Evolutionary conservation across 139 green algal species (phyloP).

Genomic region (Tetradesmus lagerheimii): DNA sequence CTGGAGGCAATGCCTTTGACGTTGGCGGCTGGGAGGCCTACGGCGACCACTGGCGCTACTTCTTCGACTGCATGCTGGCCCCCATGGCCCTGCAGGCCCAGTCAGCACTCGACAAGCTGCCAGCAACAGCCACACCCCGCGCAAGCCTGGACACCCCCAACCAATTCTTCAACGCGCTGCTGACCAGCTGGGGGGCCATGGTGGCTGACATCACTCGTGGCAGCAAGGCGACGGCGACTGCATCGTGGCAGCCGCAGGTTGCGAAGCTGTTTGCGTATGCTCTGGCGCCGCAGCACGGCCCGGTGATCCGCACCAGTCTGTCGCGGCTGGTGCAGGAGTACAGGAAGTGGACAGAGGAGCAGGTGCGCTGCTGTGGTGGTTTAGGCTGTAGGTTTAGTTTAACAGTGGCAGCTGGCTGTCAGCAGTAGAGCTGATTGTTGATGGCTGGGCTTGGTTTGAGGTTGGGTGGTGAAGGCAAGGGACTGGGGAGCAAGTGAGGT

Average conservation of each 20-base stretch:
- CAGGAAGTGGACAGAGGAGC: slow-evolving; percentile 64
- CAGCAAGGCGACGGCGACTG: neutral
- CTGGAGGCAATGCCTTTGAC: slow-evolving; percentile 64
- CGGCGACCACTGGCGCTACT: slow-evolving; percentile 89
- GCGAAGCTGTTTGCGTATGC: slow-evolving; percentile 41
- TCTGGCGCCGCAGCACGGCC: slow-evolving; percentile 91
- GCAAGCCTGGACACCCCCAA: slow-evolving; percentile 2
- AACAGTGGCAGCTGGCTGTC: neutral
- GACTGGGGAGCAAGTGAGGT: no score
- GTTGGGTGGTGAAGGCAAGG: no score
- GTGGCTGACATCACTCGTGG: slow-evolving; percentile 38
- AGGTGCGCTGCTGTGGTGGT: slow-evolving; percentile 47
- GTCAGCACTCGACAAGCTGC: slow-evolving; percentile 83
- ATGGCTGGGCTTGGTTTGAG: no score
- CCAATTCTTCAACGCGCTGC: slow-evolving; percentile 17
- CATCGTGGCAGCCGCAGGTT: neutral
- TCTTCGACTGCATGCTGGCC: slow-evolving; percentile 97
- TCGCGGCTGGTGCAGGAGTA: slow-evolving; percentile 85
- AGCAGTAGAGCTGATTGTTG: neutral
- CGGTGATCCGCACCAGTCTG: slow-evolving; percentile 72
- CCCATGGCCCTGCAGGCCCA: slow-evolving; percentile 78
- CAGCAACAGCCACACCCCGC: slow-evolving; percentile 52
- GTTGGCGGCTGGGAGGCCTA: slow-evolving; percentile 82
- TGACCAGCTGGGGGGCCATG: neutral
- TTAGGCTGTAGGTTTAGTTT: no score